These are phyloP conservation scores for Pharnaceum exiguum DNA, from an alignment of 148 eudicot species.

Conservation along the genomic window DNA sequence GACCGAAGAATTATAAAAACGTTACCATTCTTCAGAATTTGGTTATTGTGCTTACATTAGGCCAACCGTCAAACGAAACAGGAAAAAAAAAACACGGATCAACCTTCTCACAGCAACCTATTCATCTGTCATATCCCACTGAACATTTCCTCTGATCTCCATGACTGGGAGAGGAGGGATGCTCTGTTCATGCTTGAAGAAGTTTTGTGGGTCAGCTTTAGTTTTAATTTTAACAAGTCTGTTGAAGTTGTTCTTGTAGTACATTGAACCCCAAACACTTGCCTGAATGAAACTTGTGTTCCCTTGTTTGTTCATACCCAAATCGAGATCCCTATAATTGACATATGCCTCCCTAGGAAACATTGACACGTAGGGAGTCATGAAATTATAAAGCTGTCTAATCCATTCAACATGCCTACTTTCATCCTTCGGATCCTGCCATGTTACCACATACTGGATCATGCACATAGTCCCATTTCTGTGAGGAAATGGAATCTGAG, in stretches of 20 bases:
- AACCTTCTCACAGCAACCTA: conserved; percentile 7
- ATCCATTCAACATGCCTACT: conserved; percentile 28
- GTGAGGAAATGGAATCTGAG: conserved; percentile 36
- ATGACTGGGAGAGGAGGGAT: conserved; percentile 33
- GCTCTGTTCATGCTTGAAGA: conserved; percentile 33
- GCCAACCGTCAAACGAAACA: conserved; percentile 4
- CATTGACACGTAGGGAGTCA: conserved; percentile 29
- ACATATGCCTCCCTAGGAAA: conserved; percentile 32
- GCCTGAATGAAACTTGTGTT: conserved; percentile 27
- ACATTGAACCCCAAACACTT: conserved; percentile 28
- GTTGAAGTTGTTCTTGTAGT: conserved; percentile 26
- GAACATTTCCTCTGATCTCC: conserved; percentile 6
- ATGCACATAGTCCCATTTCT: conserved; percentile 25
- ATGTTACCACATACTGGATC: conserved; percentile 28
- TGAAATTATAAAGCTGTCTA: conserved; percentile 24
- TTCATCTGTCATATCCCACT: conserved; percentile 9
- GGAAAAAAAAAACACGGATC: not conserved
- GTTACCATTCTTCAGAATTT: not conserved
- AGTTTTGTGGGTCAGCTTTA: conserved; percentile 22
- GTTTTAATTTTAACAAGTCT: conserved; percentile 30
- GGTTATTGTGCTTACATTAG: not conserved
- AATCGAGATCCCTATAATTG: conserved; percentile 31
- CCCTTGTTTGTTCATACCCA: conserved; percentile 24
- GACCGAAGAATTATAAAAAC: not conserved
- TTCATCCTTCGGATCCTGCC: conserved; percentile 25